phyloP scores from a whole-genome alignment of 345 rosid species.

The Boechera retrofracta region DNA sequence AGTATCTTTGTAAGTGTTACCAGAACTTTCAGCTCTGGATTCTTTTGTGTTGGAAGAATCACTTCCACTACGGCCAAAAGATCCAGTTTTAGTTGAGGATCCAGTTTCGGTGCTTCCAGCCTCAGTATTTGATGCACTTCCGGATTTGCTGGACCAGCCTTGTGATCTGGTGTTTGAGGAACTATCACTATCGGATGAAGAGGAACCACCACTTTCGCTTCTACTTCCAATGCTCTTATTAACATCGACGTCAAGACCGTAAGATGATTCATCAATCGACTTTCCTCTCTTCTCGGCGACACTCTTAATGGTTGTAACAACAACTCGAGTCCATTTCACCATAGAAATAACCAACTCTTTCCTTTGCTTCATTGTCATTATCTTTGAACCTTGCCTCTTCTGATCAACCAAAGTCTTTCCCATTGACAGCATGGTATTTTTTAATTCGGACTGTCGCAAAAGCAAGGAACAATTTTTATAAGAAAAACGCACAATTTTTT shows the following conservation, averaged over 20 bases:
- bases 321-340: constrained; percentile 25
- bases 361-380: not conserved
- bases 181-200: not conserved
- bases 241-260: constrained; percentile 42
- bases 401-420: constrained; percentile 38
- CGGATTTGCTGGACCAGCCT: not conserved
- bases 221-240: not conserved
- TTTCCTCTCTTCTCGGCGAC: constrained; percentile 25
- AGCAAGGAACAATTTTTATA: not conserved
- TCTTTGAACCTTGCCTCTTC: constrained; percentile 22
- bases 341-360: constrained; percentile 22
- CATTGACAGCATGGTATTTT: constrained; percentile 23
- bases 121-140: not conserved
- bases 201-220: not conserved
- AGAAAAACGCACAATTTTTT: not conserved
- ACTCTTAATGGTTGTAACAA: not conserved
- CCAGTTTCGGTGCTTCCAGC: not conserved
- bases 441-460: constrained; percentile 1
- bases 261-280: constrained; percentile 15
- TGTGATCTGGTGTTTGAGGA: not conserved
- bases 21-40: too few species aligned
- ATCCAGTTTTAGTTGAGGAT: too few species aligned
- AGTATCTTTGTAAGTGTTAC: too few species aligned
- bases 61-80: too few species aligned
- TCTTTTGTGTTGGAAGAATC: too few species aligned